Evolutionary conservation across 2,329 filamentous ascomycete genomes (phyloP).

Genomic region (Sporothrix variecibatus): DNA sequence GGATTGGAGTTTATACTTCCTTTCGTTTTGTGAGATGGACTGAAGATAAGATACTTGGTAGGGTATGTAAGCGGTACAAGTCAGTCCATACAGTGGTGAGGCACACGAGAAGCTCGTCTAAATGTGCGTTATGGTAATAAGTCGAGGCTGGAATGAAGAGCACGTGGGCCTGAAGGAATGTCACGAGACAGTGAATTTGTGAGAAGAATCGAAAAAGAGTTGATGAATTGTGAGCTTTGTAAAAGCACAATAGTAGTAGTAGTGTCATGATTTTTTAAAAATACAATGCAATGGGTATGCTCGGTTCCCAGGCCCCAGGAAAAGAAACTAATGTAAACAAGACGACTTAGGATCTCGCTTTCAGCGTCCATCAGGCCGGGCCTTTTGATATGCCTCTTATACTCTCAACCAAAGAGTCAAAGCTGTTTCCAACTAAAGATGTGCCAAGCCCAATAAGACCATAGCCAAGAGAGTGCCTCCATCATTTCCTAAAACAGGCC

Average conservation of each 20-base stretch:
- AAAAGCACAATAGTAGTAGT: background rate
- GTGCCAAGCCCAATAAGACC: background rate
- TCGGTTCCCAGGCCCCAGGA: background rate
- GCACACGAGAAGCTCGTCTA: background rate
- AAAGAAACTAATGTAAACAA: background rate
- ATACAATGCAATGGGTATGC: slow-evolving; percentile 18
- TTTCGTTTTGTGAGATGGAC: background rate
- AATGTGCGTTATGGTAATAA: background rate
- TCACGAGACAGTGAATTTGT: background rate
- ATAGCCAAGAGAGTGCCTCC: background rate
- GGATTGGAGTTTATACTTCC: background rate
- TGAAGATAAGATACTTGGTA: too few relatives aligned
- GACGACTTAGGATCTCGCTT: background rate
- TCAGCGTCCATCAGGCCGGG: background rate
- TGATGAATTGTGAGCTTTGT: background rate
- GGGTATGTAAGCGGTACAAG: too few relatives aligned
- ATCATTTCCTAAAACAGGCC: too few relatives aligned
- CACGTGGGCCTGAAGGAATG: background rate
- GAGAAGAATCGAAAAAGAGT: background rate
- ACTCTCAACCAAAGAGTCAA: background rate
- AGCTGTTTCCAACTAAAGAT: background rate
- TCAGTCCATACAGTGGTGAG: background rate
- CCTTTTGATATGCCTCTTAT: background rate
- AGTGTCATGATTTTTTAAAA: background rate
- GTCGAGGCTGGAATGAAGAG: background rate